Evolutionary conservation across 192 early-diverging fungal species (phyloP), one percentile per base, ranked within the genome.

Genomic region (Umbelopsis sp.): DNA sequence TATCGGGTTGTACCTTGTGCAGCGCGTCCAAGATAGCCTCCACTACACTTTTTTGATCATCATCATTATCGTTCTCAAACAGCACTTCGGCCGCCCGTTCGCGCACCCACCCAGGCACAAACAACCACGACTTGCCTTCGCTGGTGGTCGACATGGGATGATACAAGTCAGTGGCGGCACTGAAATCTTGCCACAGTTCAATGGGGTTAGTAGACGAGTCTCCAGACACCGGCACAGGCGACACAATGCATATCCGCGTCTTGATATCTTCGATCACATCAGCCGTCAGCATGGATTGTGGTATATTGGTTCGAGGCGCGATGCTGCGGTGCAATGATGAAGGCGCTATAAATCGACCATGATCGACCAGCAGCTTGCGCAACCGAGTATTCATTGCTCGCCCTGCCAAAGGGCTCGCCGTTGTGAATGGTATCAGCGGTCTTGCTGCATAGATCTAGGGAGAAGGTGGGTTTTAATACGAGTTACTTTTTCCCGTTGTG

Each of bases 51-150:
- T 85, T 85, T 45, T 75, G 55, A 47, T 71, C 69, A 13, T 71
- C 70, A 12, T 71, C 70, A 37, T 71, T 49, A 73, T 94, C 91
- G 4, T 93, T 93, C 33, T 88, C 86, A 76, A 95, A 91, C 47
- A 95, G 73, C 0, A 93, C 85, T 66, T 96, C 96, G 4, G 84
- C 83, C 0, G 91, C 88, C 23, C 92, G 86, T 68, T 92, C 94
- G 2, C 93, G 86, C 6, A 97, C 83, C 95, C 95, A 97, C 0
- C 91, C 88, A 20, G 95, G 95, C 5, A 97, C 74, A 2, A 83
- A 70, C 67, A 86, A 16, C 25, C 81, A 84, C 0, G 83, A 84
- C 64, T 67, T 66, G 68, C 76, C 68, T 65, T 66, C 77, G 64
- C 76, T 58, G 33, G 71, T 55, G 66, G 82, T 25, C 69, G 76